Evolutionary conservation across 140 eudicot genomes (phyloP).

Genomic region (Flaveria floridana): DNA sequence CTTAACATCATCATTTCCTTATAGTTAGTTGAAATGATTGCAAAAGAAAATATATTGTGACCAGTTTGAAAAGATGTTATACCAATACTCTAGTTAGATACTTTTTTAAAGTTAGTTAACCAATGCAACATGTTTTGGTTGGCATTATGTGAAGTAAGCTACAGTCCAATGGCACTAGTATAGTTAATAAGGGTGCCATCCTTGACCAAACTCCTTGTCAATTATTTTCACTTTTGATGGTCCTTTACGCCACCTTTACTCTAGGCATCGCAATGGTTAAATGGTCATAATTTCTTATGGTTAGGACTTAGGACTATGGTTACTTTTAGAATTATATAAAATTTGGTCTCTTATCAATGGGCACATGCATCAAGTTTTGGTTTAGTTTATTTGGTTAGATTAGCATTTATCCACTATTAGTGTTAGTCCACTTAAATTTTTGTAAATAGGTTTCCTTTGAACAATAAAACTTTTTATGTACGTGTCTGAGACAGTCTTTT

Average conservation of each 20-base stretch:
- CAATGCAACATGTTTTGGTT: background rate
- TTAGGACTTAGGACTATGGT: background rate
- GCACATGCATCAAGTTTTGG: background rate
- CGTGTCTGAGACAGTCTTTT: background rate
- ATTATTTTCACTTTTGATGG: background rate
- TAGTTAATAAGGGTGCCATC: slow-evolving; percentile 10
- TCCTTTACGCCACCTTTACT: background rate
- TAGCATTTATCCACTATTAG: background rate
- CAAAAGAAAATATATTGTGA: background rate
- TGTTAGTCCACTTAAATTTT: too few species aligned
- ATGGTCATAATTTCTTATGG: slow-evolving; percentile 13
- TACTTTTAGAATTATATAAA: background rate
- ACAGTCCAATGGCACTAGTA: background rate
- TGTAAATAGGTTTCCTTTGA: background rate
- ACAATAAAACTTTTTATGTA: background rate
- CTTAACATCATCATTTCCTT: background rate
- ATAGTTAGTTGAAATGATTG: background rate
- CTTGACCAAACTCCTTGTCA: background rate
- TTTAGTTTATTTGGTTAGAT: background rate
- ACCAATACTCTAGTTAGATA: background rate
- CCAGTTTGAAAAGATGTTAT: background rate
- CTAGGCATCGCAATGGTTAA: slow-evolving; percentile 1
- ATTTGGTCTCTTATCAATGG: background rate
- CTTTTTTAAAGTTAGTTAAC: background rate
- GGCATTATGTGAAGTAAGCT: slow-evolving; percentile 7